Percentiles rank a stretch among this genome's conserved stretches.
Evolutionary conservation across 306 rosid genomes (phyloP).

Genomic region (Arachis stenosperma): DNA sequence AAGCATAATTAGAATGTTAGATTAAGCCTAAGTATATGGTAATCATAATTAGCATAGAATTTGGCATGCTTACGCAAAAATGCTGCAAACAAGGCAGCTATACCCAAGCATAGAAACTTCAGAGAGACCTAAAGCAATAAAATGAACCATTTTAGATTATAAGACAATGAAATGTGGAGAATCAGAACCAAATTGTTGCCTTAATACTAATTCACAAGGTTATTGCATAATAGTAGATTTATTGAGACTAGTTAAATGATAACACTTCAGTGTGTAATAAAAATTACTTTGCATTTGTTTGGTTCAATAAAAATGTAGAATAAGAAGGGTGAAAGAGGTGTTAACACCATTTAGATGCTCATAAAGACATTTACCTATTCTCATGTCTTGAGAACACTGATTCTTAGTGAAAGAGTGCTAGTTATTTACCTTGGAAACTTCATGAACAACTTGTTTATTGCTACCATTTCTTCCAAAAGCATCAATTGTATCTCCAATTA

Average conservation of each 20-base stretch:
- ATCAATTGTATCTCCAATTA: conserved; percentile 61
- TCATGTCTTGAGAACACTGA: conserved; percentile 12
- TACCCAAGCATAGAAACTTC: conserved; percentile 56
- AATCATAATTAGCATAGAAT: conserved; percentile 22
- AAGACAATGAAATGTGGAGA: conserved; percentile 31
- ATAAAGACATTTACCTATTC: neutral
- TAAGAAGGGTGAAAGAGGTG: too few species aligned
- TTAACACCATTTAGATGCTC: too few species aligned
- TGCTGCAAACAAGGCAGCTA: conserved; percentile 56
- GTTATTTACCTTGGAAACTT: conserved; percentile 56
- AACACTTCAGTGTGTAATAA: too few species aligned
- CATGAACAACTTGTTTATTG: conserved; percentile 49
- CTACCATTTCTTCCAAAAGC: conserved; percentile 58
- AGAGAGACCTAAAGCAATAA: conserved; percentile 55
- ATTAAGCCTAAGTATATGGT: conserved; percentile 5
- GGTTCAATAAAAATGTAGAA: too few species aligned
- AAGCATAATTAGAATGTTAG: conserved; percentile 27
- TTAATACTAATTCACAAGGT: neutral
- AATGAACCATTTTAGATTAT: conserved; percentile 17
- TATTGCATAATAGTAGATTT: neutral
- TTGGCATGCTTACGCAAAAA: conserved; percentile 62
- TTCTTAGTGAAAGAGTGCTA: conserved; percentile 31
- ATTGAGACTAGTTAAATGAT: neutral
- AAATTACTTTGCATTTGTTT: too few species aligned
- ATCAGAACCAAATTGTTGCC: conserved; percentile 2